A percentile compares a stretch with the other conserved stretches of the same genome.
phyloP scores from a whole-genome alignment of 2,329 filamentous ascomycete species.

The Rhynchosporium graminicola region DNA sequence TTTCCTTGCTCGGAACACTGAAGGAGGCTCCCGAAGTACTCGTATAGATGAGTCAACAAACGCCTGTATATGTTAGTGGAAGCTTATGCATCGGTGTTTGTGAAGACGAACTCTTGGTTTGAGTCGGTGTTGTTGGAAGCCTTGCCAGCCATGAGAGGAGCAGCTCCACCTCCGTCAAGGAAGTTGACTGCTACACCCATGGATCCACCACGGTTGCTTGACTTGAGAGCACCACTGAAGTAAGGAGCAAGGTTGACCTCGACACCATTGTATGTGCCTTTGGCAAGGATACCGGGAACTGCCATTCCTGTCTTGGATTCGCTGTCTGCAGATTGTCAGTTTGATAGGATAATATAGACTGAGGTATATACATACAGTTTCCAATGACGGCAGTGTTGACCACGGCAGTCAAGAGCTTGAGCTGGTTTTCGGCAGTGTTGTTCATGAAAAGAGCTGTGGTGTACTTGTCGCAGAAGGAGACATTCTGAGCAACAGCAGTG shows the following conservation, averaged over 20 bases:
- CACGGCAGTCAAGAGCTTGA: conserved; percentile 53
- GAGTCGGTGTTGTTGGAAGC: conserved; percentile 48
- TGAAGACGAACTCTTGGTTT: conserved; percentile 55
- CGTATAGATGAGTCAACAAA: conserved; percentile 60
- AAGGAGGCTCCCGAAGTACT: conserved; percentile 59
- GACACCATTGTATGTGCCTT: conserved; percentile 49
- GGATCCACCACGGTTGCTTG: conserved; percentile 52
- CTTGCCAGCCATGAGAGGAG: conserved; percentile 54
- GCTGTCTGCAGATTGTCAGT: conserved; percentile 41
- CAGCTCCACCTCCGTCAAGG: conserved; percentile 57
- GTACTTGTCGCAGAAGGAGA: conserved; percentile 29
- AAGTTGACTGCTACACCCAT: conserved; percentile 54
- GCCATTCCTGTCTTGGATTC: conserved; percentile 52
- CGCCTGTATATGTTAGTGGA: conserved; percentile 42
- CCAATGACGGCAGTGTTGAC: conserved; percentile 65
- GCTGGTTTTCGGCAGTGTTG: conserved; percentile 60
- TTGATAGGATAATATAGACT: background rate
- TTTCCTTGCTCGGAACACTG: conserved; percentile 54
- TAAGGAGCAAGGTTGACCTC: conserved; percentile 57
- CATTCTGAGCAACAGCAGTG: conserved; percentile 7
- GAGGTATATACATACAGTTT: conserved; percentile 43
- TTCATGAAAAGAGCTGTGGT: conserved; percentile 35
- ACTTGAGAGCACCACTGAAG: conserved; percentile 53
- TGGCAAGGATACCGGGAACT: conserved; percentile 56
- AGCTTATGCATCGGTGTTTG: background rate